Conservation (phyloP, 129 eudicot genomes). For the Lactuca saligna region DNA sequence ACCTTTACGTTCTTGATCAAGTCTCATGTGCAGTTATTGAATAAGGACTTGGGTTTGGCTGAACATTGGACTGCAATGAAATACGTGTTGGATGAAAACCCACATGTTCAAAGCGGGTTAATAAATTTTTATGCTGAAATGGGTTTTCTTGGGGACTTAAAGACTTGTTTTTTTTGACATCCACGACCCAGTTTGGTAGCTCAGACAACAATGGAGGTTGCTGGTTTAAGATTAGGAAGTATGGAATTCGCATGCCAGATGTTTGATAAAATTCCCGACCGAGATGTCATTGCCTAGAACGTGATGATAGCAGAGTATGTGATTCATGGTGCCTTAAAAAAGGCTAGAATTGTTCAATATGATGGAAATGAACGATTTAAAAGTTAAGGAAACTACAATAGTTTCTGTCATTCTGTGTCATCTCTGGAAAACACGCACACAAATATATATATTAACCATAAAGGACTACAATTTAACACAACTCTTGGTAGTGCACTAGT, state of each 20-base stretch:
- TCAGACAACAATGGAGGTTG: slow-evolving; percentile 40
- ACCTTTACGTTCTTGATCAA: slow-evolving; percentile 45
- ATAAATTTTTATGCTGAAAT: slow-evolving; percentile 36
- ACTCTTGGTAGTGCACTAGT: slow-evolving; percentile 46
- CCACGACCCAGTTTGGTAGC: slow-evolving; percentile 32
- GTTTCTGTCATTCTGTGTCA: no score
- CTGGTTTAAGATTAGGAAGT: slow-evolving; percentile 41
- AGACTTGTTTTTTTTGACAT: slow-evolving; percentile 21
- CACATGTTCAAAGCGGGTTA: slow-evolving; percentile 42
- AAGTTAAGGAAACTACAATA: slow-evolving; percentile 34
- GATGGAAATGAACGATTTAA: slow-evolving; percentile 34
- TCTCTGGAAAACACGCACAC: neutral
- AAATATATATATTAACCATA: slow-evolving; percentile 22
- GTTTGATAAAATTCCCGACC: slow-evolving; percentile 49
- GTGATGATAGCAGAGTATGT: slow-evolving; percentile 48
- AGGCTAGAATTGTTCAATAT: slow-evolving; percentile 7
- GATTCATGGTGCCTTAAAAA: slow-evolving; percentile 19
- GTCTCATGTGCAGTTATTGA: slow-evolving; percentile 23
- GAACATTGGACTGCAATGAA: slow-evolving; percentile 28
- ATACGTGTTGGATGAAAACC: slow-evolving; percentile 36
- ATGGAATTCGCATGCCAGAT: slow-evolving; percentile 37
- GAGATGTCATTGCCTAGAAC: slow-evolving; percentile 52
- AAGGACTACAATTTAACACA: slow-evolving; percentile 16
- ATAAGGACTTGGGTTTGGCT: slow-evolving; percentile 20
- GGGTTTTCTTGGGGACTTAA: slow-evolving; percentile 20